A percentile compares a stretch with the other conserved stretches of the same genome.
Conservation (phyloP, 306 rosid species). For the Quercus variabilis region DNA sequence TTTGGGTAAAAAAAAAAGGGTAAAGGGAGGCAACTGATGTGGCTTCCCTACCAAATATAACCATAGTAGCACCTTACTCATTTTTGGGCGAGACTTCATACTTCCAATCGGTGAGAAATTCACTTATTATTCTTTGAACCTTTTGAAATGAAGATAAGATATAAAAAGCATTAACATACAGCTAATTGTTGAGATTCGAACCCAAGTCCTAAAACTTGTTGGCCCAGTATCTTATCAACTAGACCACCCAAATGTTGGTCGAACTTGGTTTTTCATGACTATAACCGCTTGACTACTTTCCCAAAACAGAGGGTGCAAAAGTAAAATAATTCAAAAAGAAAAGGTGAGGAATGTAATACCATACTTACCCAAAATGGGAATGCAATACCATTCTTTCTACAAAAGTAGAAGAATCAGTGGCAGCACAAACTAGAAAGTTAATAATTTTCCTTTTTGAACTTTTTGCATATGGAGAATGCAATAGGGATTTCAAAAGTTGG, state of each 20-base stretch:
- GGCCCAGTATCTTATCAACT: too few species aligned
- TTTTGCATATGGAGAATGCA: slow-evolving; percentile 32
- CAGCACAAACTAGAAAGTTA: slow-evolving; percentile 31
- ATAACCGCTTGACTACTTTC: slow-evolving; percentile 25
- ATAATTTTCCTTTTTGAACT: slow-evolving; percentile 31
- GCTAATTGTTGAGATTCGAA: too few species aligned
- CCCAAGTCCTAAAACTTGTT: too few species aligned
- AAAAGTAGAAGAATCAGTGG: slow-evolving; percentile 61
- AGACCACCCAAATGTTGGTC: too few species aligned
- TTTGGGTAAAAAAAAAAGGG: too few species aligned
- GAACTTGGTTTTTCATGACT: slow-evolving; percentile 20
- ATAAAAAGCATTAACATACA: fast-evolving
- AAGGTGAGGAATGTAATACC: slow-evolving; percentile 67
- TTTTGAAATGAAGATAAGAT: fast-evolving
- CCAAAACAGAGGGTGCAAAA: slow-evolving; percentile 48
- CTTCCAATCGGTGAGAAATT: fast-evolving
- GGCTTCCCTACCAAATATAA: fast-evolving
- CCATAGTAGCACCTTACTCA: fast-evolving
- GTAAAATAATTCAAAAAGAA: slow-evolving; percentile 11
- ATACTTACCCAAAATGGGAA: slow-evolving; percentile 70
- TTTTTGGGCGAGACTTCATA: fast-evolving
- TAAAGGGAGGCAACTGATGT: fast-evolving
- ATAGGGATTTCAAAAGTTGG: slow-evolving; percentile 23
- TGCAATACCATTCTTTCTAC: slow-evolving; percentile 59
- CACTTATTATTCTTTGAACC: too few species aligned